A percentile compares a stretch with the other conserved stretches of the same genome.
Conservation (phyloP, 1,139 yeast genomes). For the Nakaseomyces delphensis region DNA sequence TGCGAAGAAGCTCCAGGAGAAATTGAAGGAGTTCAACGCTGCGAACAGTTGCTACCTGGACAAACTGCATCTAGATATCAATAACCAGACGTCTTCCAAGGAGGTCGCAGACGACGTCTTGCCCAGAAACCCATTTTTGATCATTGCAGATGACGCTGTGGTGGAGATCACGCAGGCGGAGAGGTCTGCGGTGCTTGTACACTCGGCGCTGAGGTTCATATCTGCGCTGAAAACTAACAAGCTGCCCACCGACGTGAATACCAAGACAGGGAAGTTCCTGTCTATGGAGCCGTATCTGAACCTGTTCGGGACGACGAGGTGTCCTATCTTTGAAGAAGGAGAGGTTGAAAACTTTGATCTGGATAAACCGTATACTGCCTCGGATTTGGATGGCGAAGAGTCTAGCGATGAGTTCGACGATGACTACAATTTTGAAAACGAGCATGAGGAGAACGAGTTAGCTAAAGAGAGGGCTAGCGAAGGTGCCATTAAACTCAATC, state of each 20-base stretch:
- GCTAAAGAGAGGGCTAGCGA: not conserved
- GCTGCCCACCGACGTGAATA: conserved; percentile 50
- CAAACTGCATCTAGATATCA: conserved; percentile 42
- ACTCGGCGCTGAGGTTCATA: conserved; percentile 57
- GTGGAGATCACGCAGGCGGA: conserved; percentile 56
- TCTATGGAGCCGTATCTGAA: conserved; percentile 61
- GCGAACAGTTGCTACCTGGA: conserved; percentile 50
- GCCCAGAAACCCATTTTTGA: conserved; percentile 68
- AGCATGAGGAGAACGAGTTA: not conserved
- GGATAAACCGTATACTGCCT: conserved; percentile 24
- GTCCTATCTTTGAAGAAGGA: conserved; percentile 39
- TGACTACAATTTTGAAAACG: conserved; percentile 5
- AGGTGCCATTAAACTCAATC: not conserved
- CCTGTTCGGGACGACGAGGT: conserved; percentile 59
- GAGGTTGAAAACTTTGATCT: conserved; percentile 28
- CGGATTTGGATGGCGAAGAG: conserved; percentile 23
- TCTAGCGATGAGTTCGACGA: conserved; percentile 9
- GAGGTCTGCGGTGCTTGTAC: conserved; percentile 56
- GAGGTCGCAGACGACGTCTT: conserved; percentile 63
- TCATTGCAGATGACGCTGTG: conserved; percentile 65
- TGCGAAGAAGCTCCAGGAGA: conserved; percentile 44
- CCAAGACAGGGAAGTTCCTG: conserved; percentile 40
- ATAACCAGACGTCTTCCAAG: conserved; percentile 45
- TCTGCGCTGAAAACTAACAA: conserved; percentile 47
- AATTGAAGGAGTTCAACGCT: conserved; percentile 39